Evolutionary conservation across 2,329 filamentous ascomycete species (phyloP), one percentile per base, ranked within the genome.

Genomic region (Alternaria rosae): DNA sequence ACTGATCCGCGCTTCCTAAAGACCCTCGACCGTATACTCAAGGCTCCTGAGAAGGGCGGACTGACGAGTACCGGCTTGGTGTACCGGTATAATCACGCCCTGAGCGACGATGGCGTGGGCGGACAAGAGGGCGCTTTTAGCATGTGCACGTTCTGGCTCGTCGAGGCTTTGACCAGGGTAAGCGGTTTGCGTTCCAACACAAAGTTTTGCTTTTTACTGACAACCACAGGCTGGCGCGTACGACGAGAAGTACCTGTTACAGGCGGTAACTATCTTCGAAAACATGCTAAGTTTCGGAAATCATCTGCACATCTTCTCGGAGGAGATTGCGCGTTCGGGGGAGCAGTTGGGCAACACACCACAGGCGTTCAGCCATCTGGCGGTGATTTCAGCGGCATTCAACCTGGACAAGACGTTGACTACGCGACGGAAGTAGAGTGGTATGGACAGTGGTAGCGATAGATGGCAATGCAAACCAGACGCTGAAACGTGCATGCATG

Each of bases 141-240:
- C 72, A 93, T 93, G 90, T 92, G 91, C 73, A 93, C 91, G 0
- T 93, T 93, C 76, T 93, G 91, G 91, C 86, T 93, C 0, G 90
- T 93, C 12, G 91, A 93, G 78, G 90, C 91, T 23, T 85, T 93
- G 79, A 92, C 90, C 28, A 85, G 91, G 30, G 90, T 90, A 67
- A 25, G 66, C 81, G 85, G 68, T 81, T 84, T 50, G 42, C 35
- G 13, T 38, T 51, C 44, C 55, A 17, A 43, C 13, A 7, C 13
- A 25, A 11, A 17, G 28, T 28, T 30, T 25, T 59, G 21, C 44
- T 41, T 67, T 50, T 69, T 45, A 51, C 48, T 58, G 38, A 58
- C 25, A 28, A 35, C 44, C 20, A 32, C 44, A 76, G 71, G 77
- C 77, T 30, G 78, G 76, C 15, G 73, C 72, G 6, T 90, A 91